phyloP scores from a whole-genome alignment of 495 filamentous ascomycete species.

The Symbiotaphrina buchneri region DNA sequence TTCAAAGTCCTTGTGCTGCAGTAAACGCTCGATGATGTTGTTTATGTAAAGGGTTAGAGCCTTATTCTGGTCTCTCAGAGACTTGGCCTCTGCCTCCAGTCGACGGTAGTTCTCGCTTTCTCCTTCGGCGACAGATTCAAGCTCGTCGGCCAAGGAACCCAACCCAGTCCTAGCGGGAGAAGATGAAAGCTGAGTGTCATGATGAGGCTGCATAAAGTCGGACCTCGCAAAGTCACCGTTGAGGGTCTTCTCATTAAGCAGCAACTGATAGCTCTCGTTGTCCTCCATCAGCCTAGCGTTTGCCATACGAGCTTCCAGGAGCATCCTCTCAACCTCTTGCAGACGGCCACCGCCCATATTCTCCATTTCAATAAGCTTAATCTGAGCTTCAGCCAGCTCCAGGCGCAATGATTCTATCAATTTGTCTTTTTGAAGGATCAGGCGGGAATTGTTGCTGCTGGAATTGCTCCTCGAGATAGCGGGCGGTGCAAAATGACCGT shows the following conservation, averaged over 20 bases:
- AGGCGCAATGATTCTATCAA: slow-evolving; percentile 79
- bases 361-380: slow-evolving; percentile 86
- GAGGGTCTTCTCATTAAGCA: slow-evolving; percentile 79
- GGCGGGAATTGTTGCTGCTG: slow-evolving; percentile 65
- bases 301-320: slow-evolving; percentile 78
- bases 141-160: slow-evolving; percentile 68
- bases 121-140: slow-evolving; percentile 33
- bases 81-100: slow-evolving; percentile 57
- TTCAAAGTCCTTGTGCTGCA: slow-evolving; percentile 89
- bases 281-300: slow-evolving; percentile 95
- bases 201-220: slow-evolving; percentile 42
- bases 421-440: slow-evolving; percentile 86
- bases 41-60: slow-evolving; percentile 93
- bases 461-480: slow-evolving; percentile 58
- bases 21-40: slow-evolving; percentile 84
- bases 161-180: slow-evolving; percentile 16
- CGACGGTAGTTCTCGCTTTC: slow-evolving; percentile 37
- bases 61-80: slow-evolving; percentile 87
- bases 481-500: slow-evolving; percentile 71
- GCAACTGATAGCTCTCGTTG: slow-evolving; percentile 90
- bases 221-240: slow-evolving; percentile 80
- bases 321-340: slow-evolving; percentile 66
- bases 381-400: slow-evolving; percentile 84
- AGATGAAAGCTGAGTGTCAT: slow-evolving; percentile 16
- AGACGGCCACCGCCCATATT: slow-evolving; percentile 70